phyloP scores from a whole-genome alignment of 495 filamentous ascomycete species.

The Friedmanniomyces endolithicus region DNA sequence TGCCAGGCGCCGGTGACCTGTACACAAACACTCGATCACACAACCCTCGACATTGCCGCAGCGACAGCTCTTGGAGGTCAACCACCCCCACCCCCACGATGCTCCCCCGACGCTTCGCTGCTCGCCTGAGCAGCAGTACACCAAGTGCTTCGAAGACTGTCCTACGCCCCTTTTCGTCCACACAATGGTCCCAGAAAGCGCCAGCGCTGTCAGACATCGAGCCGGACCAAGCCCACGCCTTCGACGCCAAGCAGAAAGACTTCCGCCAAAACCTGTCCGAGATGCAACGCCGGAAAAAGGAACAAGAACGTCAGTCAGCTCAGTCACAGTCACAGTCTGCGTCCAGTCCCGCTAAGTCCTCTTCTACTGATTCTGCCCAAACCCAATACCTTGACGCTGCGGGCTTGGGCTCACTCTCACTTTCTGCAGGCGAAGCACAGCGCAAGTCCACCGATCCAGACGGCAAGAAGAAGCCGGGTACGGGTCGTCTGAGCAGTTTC shows the following conservation, averaged over 20 bases:
- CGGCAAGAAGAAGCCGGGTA: slow-evolving; percentile 35
- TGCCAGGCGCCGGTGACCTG: background rate
- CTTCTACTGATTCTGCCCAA: slow-evolving; percentile 27
- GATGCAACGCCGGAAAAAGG: slow-evolving; percentile 59
- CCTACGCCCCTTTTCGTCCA: slow-evolving; percentile 14
- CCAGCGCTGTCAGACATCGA: slow-evolving; percentile 82
- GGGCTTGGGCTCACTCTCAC: slow-evolving; percentile 27
- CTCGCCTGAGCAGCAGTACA: background rate
- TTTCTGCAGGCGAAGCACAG: slow-evolving; percentile 30
- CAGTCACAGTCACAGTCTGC: slow-evolving; percentile 28
- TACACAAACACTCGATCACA: background rate
- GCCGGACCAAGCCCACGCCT: slow-evolving; percentile 52
- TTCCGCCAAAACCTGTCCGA: slow-evolving; percentile 74
- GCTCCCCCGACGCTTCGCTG: slow-evolving; percentile 8
- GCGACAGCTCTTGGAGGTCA: background rate
- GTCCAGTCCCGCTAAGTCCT: slow-evolving; percentile 22
- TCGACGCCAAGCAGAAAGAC: slow-evolving; percentile 67
- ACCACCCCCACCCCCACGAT: background rate
- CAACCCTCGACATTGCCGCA: background rate
- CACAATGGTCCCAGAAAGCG: slow-evolving; percentile 30
- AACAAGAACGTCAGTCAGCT: slow-evolving; percentile 71
- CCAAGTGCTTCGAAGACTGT: background rate
- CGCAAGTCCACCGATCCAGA: slow-evolving; percentile 34
- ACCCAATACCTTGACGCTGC: slow-evolving; percentile 15
- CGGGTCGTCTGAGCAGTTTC: slow-evolving; percentile 48